Base-by-base conservation (phyloP, 495 filamentous ascomycete species). In the Penicillium nucicola region DNA sequence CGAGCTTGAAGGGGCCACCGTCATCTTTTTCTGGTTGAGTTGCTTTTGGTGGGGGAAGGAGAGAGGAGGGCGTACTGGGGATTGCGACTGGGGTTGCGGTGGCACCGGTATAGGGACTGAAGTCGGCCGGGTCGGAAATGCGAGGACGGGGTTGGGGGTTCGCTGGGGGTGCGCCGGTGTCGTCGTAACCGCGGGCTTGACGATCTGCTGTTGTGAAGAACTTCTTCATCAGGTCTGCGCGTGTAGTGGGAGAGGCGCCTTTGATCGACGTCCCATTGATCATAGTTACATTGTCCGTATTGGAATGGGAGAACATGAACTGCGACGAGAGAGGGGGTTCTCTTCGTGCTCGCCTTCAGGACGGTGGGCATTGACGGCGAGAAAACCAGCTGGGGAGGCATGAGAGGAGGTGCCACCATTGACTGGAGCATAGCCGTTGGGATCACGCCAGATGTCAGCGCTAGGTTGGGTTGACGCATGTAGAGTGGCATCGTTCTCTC, bases 1-100 rank as follows among this genome's bases (percentile, higher is more conserved):
- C 73, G 23, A 80, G 65, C 28, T 84, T 83, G 65, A 77, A 84
- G 2, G 80, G 82, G 2, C 81, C 82, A 14, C 77, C 81, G 53
- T 84, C 82, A 35, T 84, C 81, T 43, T 76, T 77, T 44, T 80
- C 76, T 31, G 71, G 74, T 20, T 71, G 62, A 17, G 68, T 72
- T 6, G 74, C 63, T 45, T 76, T 79, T 33, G 75, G 73, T 22
- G 74, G 79, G 2, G 74, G 78, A 19, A 76, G 70, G 18, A 76
- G 66, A 10, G 70, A 77, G 12, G 77, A 73, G 13, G 77, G 76
- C 1, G 77, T 80, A 47, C 66, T 71, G 17, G 78, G 75, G 22
- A 80, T 79, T 11, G 75, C 72, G 13, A 80, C 77, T 1, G 74
- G 71, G 20, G 68, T 65, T 12, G 72, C 65, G 4, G 71, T 67